Evolutionary conservation across 2,329 filamentous ascomycete species (phyloP), one percentile per base, ranked within the genome.

Genomic region (Gremmenia infestans): DNA sequence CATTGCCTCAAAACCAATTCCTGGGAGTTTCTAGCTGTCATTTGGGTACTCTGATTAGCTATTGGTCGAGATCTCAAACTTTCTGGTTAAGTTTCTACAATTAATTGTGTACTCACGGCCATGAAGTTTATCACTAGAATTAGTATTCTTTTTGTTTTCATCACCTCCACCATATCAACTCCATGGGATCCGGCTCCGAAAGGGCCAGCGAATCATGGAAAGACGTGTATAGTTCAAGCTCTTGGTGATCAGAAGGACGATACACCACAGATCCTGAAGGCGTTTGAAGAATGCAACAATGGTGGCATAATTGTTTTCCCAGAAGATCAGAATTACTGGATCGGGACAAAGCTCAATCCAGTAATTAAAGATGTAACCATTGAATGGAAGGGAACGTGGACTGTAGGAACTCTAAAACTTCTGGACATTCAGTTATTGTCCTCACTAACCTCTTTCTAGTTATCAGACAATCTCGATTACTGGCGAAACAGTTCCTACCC

Each of bases 401-500:
- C 72, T 45, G 76, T 77, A 66, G 48, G 68, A 17, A 42, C 28
- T 28, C 22, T 8, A 32, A 3, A 32, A 28, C 11, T 46, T n/a
- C 23, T 8, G 15, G 50, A 9, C n/a, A 28, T 50, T 15, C 39
- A 14, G 53, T 11, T 8, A 17, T 28, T 8, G 23, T 28, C n/a
- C 14, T 11, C 4, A 23, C 45, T 51, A n/a, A 32, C 4, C 22
- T 25, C 14, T 7, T 55, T 39, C 15, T 56, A 75, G 72, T 73
- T 79, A 58, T 79, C 77, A 2, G 72, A 76, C 48, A 70, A 82
- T 63, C 67, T 81, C n/a, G 65, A 67, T 17, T 81, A 81, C 66
- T 82, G 80, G 80, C 72, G 79, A 50, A 74, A 76, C 47, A 77
- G 81, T 57, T 75, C 76, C 0, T 82, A 81, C 59, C 75, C 72